phyloP scores from a whole-genome alignment of 2,329 filamentous ascomycete species.

The Chaetomium globosum region DNA sequence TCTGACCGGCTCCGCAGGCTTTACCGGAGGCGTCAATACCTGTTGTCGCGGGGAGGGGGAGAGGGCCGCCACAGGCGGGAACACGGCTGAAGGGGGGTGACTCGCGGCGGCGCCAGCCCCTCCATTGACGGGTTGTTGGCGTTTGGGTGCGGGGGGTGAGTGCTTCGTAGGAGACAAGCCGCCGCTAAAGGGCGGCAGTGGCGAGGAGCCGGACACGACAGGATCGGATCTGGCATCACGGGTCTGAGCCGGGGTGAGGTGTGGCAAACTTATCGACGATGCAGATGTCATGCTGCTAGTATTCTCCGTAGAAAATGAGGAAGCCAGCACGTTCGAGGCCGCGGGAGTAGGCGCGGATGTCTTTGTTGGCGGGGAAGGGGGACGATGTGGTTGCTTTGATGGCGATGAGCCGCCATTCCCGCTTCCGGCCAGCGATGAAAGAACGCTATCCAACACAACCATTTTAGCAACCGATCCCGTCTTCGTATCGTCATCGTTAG shows the following conservation, averaged over 20 bases:
- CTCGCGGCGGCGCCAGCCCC: slow-evolving; percentile 24
- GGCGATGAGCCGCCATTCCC: slow-evolving; percentile 37
- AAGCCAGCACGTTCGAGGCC: slow-evolving; percentile 27
- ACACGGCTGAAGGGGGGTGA: slow-evolving; percentile 47
- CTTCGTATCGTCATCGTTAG: slow-evolving; percentile 36
- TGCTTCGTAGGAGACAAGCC: slow-evolving; percentile 58
- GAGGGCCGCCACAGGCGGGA: slow-evolving; percentile 61
- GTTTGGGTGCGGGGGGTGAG: slow-evolving; percentile 48
- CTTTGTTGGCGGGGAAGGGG: slow-evolving; percentile 38
- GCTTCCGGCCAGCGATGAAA: slow-evolving; percentile 34
- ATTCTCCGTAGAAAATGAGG: slow-evolving; percentile 23
- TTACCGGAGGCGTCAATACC: slow-evolving; percentile 63
- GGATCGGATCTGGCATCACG: slow-evolving; percentile 37
- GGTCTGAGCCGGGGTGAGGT: slow-evolving; percentile 40
- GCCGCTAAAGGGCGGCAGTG: slow-evolving; percentile 49
- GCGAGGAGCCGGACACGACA: slow-evolving; percentile 41
- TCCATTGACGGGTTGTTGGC: slow-evolving; percentile 39
- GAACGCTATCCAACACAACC: slow-evolving; percentile 29
- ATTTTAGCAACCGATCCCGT: slow-evolving; percentile 26
- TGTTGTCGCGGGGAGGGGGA: slow-evolving; percentile 60
- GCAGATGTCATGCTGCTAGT: slow-evolving; percentile 35
- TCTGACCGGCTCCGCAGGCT: slow-evolving; percentile 48
- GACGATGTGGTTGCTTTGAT: slow-evolving; percentile 36
- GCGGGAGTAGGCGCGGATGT: slow-evolving; percentile 30
- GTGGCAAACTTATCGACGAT: slow-evolving; percentile 39